Conservation (phyloP, 805 yeast species). For the Kuraishia capsulata region DNA sequence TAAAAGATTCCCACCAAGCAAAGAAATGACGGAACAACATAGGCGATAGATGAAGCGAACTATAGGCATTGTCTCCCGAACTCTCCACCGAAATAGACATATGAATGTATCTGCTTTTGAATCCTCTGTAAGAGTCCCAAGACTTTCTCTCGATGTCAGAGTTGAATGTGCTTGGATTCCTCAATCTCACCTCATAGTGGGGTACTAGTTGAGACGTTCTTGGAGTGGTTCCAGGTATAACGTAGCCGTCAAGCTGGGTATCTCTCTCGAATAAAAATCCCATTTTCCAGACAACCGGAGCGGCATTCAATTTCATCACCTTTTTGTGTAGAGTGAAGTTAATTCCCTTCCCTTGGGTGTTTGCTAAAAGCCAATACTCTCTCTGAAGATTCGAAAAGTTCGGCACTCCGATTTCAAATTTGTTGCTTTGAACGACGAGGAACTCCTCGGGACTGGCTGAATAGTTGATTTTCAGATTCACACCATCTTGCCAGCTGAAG, state of each 20-base stretch:
- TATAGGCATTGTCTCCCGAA: conserved; percentile 32
- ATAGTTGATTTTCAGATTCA: conserved; percentile 52
- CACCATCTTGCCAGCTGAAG: conserved; percentile 58
- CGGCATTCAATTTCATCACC: conserved; percentile 53
- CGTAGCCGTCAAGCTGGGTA: conserved; percentile 36
- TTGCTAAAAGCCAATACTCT: conserved; percentile 21
- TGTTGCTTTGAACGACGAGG: conserved; percentile 49
- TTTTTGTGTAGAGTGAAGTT: conserved; percentile 35
- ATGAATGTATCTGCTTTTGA: conserved; percentile 77
- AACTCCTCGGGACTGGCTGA: conserved; percentile 62
- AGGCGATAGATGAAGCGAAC: conserved; percentile 74
- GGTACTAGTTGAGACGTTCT: conserved; percentile 42
- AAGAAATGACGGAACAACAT: conserved; percentile 58
- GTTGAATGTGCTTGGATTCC: conserved; percentile 43
- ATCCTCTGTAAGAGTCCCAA: conserved; percentile 78
- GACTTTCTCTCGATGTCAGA: conserved; percentile 24
- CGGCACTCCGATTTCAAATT: conserved; percentile 51
- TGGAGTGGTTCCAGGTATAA: conserved; percentile 20
- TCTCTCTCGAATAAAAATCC: conserved; percentile 51
- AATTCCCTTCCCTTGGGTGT: conserved; percentile 13
- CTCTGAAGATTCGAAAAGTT: conserved; percentile 27
- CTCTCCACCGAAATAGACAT: conserved; percentile 51
- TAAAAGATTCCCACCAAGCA: conserved; percentile 80
- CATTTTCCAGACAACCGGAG: conserved; percentile 62
- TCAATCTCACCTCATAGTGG: conserved; percentile 49